Base-by-base conservation (phyloP, 169 alveolate species). In the Miamiensis avidus region DNA sequence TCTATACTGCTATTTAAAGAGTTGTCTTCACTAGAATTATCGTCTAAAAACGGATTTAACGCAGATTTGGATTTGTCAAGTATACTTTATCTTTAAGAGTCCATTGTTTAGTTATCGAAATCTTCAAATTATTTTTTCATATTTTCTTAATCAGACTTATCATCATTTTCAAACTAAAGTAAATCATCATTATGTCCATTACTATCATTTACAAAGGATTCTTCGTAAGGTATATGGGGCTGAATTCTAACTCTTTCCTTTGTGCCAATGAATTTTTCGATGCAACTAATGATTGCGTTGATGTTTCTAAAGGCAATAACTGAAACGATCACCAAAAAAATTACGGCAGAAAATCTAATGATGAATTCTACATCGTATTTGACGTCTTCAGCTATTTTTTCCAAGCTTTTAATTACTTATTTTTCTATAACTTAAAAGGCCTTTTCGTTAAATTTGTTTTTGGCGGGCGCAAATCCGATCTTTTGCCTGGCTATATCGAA, bases 401-500 rank as follows among this genome's bases (percentile, higher is more conserved):
- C 20, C 69, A 49, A 4, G 4, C 20, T 49, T 49, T 49, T 20
- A 11, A 11, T 49, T 49, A 49, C 69, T 20, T 49, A 4, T 49
- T 4, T 11, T 49, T 49, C 20, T 49, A 49, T 11, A 11, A 49
- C 69, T 49, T 49, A 4, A 64, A 79, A 79, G 29, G 64, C 28
- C 25, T 33, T 34, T 27, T 31, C 31, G 30, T 79, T 79, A 49
- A 49, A 79, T 79, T 79, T 79, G 65, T 79, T 79, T 65, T 79
- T 79, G 49, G 84, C 84, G 0, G 84, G 76, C 6, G 76, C 84
- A 79, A 79, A 79, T 28, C 84, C 84, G 31, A 79, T 65, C 49
- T n/a, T 0, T 29, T 65, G 30, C 27, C 29, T 49, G 0, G 34
- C 29, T 65, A 34, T 29, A 29, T 79, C 84, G 29, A 79, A 79